These are phyloP conservation scores for Neurospora sp. DNA, from an alignment of 495 filamentous ascomycete species.

Conservation along the genomic window DNA sequence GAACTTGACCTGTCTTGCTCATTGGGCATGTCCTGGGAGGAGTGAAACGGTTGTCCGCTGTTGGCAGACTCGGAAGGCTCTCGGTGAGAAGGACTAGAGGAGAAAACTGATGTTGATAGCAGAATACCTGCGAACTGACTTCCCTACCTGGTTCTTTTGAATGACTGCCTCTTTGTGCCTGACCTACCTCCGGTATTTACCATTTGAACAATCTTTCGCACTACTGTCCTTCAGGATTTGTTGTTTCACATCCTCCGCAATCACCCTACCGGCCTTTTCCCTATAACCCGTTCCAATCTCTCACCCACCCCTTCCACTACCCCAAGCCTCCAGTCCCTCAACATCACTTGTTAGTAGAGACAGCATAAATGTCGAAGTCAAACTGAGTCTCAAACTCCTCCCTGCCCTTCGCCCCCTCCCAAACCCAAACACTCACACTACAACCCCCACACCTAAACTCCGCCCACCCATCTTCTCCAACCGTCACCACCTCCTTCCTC, in stretches of 20 bases:
- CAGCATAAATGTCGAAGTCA: not conserved
- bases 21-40: not conserved
- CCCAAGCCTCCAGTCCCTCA: not conserved
- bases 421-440: constrained; percentile 53
- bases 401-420: constrained; percentile 42
- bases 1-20: not conserved
- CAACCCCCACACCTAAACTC: constrained; percentile 41
- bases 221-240: not conserved
- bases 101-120: not conserved
- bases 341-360: not conserved
- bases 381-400: constrained; percentile 30
- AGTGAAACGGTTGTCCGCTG: not conserved
- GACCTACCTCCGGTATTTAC: not conserved
- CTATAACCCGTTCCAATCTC: not conserved
- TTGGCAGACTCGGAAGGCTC: not conserved
- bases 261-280: not conserved
- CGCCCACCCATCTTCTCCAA: constrained; percentile 47
- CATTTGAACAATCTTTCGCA: not conserved
- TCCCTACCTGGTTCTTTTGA: not conserved
- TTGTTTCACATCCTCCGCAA: not conserved
- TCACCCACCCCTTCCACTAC: not conserved
- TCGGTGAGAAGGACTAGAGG: not conserved
- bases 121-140: not conserved
- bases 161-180: not conserved
- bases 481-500: constrained; percentile 32